Base-by-base conservation (phyloP, 306 rosid species). In the Sicyos edulis region DNA sequence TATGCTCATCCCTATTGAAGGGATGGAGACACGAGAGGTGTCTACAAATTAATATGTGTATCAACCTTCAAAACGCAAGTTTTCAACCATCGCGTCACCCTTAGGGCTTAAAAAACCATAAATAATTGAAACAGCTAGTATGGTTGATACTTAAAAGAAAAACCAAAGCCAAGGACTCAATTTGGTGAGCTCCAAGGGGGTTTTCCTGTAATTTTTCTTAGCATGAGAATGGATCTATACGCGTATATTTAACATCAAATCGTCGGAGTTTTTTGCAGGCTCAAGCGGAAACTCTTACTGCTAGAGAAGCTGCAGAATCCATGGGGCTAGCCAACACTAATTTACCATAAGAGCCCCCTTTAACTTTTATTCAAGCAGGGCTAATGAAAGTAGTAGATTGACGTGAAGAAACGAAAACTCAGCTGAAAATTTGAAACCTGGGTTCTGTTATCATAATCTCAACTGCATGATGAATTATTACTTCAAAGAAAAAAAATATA, bases 251-350 rank as follows among this genome's bases (percentile, higher is more conserved):
- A 37, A 44, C 67, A 24, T 8, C 5, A 6, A 55, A 17, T 59
- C 5, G 0, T n/a, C n/a, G n/a, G n/a, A n/a, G 49, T 24, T 61
- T 16, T 69, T 63, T 78, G 81, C 66, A 93, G 99, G 99, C 72
- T 65, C 98, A 92, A 83, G 96, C 92, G 16, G 96, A 92, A 74
- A 76, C 64, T 40, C 60, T 87, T 75, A 75, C 92, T 42, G 88
- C 86, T 13, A 84, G 93, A 82, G 98, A 91, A 79, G 86, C 88
- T 74, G 92, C 96, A 58, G 88, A 83, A 78, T 87, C 96, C 32
- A 92, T 92, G 98, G 96, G 98, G 79, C 96, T 90, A 75, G 9
- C 86, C 24, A 88, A 83, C 82, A 76, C 83, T 24, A 84, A 58
- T 71, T 77, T 90, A 75, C 96, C 89, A 7, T 92, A 87, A 92